A percentile compares a stretch with the other conserved stretches of the same genome.
phyloP scores from a whole-genome alignment of 148 eudicot genomes.

The Chenopodium berlandieri region DNA sequence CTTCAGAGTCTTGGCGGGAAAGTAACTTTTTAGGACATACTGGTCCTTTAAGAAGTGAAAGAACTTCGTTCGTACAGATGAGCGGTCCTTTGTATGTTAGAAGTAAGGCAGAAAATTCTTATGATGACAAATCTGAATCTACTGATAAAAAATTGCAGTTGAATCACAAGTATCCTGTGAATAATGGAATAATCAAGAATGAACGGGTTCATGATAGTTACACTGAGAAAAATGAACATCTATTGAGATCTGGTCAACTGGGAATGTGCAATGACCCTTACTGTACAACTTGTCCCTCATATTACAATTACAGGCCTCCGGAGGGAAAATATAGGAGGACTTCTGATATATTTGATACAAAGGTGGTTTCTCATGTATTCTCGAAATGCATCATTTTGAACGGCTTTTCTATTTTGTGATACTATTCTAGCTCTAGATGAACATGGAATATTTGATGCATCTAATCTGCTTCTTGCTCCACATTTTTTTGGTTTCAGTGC shows the following conservation, averaged over 20 bases:
- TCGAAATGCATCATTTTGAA: neutral
- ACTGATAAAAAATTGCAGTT: slow-evolving; percentile 23
- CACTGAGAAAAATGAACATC: slow-evolving; percentile 52
- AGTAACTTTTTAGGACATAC: slow-evolving; percentile 43
- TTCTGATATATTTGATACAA: slow-evolving; percentile 44
- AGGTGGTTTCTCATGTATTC: slow-evolving; percentile 39
- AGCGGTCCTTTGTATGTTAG: slow-evolving; percentile 54
- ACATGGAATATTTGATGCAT: neutral
- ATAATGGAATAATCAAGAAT: slow-evolving; percentile 29
- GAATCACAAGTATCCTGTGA: slow-evolving; percentile 34
- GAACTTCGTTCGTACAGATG: slow-evolving; percentile 43
- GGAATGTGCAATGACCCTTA: slow-evolving; percentile 92
- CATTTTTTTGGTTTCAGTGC: neutral
- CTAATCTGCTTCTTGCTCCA: neutral
- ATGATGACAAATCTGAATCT: slow-evolving; percentile 29
- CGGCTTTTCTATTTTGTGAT: neutral
- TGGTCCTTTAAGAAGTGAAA: slow-evolving; percentile 58
- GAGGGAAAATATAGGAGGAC: slow-evolving; percentile 32
- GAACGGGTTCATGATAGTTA: slow-evolving; percentile 28
- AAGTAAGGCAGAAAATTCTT: slow-evolving; percentile 35
- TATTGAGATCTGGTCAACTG: slow-evolving; percentile 67
- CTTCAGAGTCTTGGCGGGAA: slow-evolving; percentile 32
- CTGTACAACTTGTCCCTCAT: slow-evolving; percentile 76
- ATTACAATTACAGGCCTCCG: slow-evolving; percentile 39
- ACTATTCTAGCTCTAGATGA: neutral